Evolutionary conservation across 202 grass and related monocot species (phyloP).

Genomic region (Zoysia matrella): DNA sequence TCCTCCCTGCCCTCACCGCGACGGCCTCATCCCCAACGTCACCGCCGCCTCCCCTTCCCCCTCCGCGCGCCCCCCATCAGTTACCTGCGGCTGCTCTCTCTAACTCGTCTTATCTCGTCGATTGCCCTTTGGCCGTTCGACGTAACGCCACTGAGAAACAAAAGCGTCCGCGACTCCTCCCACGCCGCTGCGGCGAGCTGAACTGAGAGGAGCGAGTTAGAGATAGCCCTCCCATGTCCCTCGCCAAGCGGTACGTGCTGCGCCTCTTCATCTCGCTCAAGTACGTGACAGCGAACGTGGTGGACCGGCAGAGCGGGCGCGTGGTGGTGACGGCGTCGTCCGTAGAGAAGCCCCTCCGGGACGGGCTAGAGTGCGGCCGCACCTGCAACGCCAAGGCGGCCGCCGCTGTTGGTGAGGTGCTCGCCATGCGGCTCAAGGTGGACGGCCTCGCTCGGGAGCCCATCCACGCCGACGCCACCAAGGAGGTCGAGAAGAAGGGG

Average conservation of each 20-base stretch:
- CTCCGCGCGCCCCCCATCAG: too few species aligned
- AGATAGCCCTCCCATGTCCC: neutral
- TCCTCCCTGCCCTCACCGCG: too few species aligned
- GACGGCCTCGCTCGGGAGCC: constrained; percentile 71
- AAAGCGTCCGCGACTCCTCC: neutral
- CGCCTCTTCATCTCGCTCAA: constrained; percentile 98
- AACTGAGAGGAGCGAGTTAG: neutral
- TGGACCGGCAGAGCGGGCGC: constrained; percentile 72
- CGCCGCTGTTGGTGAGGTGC: constrained; percentile 76
- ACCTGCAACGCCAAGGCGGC: constrained; percentile 91
- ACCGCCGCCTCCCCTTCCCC: too few species aligned
- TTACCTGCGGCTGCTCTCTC: too few species aligned
- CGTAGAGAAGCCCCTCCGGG: constrained; percentile 75
- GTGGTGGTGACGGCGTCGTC: constrained; percentile 77
- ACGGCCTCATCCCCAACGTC: too few species aligned
- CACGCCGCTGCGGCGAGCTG: neutral
- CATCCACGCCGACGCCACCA: constrained; percentile 65
- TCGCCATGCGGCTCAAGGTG: constrained; percentile 86
- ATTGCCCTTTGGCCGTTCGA: constrained; percentile 22
- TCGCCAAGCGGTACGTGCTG: constrained; percentile 81
- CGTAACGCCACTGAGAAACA: constrained; percentile 31
- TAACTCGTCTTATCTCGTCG: too few species aligned
- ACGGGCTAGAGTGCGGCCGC: constrained; percentile 69
- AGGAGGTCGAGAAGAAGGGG: constrained; percentile 91
- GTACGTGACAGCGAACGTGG: constrained; percentile 92